Percentiles rank a stretch among this genome's conserved stretches.
phyloP scores from a whole-genome alignment of 169 alveolate genomes.

The Eimeria necatrix region DNA sequence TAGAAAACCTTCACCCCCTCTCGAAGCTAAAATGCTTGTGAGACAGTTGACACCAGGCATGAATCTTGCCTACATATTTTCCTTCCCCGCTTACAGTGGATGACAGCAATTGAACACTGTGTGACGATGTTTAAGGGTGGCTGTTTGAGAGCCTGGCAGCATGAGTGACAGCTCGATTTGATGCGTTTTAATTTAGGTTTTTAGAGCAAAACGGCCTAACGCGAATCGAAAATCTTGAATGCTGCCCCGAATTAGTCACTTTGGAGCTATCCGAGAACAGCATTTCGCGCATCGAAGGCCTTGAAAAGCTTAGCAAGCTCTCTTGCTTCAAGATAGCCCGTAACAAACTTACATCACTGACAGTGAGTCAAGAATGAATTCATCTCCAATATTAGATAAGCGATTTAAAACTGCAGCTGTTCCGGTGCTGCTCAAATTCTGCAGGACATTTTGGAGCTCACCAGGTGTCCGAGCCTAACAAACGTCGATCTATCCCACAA shows the following conservation, averaged over 20 bases:
- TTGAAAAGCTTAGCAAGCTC: slow-evolving; percentile 70
- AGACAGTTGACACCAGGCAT: background rate
- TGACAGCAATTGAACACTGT: too few relatives aligned
- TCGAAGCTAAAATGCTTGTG: slow-evolving; percentile 91
- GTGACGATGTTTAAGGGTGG: too few relatives aligned
- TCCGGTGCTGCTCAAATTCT: background rate
- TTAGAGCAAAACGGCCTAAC: slow-evolving; percentile 94
- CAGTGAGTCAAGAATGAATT: slow-evolving; percentile 13
- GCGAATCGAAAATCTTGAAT: slow-evolving; percentile 92
- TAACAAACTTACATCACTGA: slow-evolving; percentile 87
- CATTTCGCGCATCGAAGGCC: slow-evolving; percentile 86
- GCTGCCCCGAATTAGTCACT: slow-evolving; percentile 87
- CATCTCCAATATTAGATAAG: background rate
- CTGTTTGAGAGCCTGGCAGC: background rate
- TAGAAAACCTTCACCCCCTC: slow-evolving; percentile 91
- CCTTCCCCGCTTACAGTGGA: too few relatives aligned
- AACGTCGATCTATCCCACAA: slow-evolving; percentile 92
- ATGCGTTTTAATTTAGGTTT: slow-evolving; percentile 74
- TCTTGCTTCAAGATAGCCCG: slow-evolving; percentile 80
- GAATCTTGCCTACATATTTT: background rate
- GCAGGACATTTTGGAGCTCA: slow-evolving; percentile 88
- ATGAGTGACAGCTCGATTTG: background rate
- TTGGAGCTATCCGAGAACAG: slow-evolving; percentile 94
- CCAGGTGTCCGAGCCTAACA: slow-evolving; percentile 88
- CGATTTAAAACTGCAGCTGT: background rate